Evolutionary conservation across 441 rosid genomes (phyloP).

Genomic region (Gossypium davidsonii): DNA sequence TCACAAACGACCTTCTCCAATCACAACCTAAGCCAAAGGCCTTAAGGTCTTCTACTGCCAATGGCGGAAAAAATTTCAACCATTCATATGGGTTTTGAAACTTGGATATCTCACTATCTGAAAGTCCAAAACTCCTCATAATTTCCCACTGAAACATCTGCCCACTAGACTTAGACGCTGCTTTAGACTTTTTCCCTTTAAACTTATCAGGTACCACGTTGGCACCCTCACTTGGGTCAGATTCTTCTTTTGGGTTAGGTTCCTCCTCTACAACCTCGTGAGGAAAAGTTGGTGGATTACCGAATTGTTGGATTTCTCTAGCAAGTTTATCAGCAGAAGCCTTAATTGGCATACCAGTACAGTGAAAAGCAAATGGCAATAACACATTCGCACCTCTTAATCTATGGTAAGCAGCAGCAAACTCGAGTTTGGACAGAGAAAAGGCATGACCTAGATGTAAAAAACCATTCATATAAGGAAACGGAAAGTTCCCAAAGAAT

Average conservation of each 20-base stretch:
- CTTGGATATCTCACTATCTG: constrained; percentile 56
- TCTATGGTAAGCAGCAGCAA: constrained; percentile 76
- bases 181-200: constrained; percentile 83
- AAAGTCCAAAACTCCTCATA: constrained; percentile 80
- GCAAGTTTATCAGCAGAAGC: constrained; percentile 88
- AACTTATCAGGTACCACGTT: constrained; percentile 41
- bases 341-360: constrained; percentile 77
- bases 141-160: constrained; percentile 88
- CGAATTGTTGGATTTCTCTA: constrained; percentile 65
- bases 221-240: constrained; percentile 18
- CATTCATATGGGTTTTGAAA: constrained; percentile 76
- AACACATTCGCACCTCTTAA: constrained; percentile 77
- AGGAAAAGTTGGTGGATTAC: constrained; percentile 66
- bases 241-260: constrained; percentile 18
- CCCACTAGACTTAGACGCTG: constrained; percentile 65
- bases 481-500: constrained; percentile 82
- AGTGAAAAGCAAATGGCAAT: constrained; percentile 76
- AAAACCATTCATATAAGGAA: constrained; percentile 88
- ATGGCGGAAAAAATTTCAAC: constrained; percentile 70
- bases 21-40: constrained; percentile 89
- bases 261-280: constrained; percentile 36
- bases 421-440: constrained; percentile 60
- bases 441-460: constrained; percentile 89
- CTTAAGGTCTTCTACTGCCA: constrained; percentile 76
- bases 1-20: constrained; percentile 87